Base-by-base conservation (phyloP, 2,329 filamentous ascomycete genomes). In the Emergomyces africanus region DNA sequence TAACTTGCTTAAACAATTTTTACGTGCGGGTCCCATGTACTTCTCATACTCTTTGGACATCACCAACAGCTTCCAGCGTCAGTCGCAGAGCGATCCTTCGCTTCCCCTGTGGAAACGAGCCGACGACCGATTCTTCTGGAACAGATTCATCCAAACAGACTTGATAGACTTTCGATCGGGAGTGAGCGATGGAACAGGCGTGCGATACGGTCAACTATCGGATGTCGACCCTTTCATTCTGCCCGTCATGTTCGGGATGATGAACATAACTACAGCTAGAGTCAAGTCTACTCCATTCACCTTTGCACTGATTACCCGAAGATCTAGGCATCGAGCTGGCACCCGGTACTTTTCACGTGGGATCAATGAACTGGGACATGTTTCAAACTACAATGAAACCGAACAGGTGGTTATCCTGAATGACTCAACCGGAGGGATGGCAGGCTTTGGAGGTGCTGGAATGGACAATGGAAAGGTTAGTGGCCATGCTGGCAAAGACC, bases 111-210 rank as follows among this genome's bases (percentile, higher is more conserved):
- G 94, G 94, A 86, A 88, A 78, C 81, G 90, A 66, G 87, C 92
- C 63, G 94, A 99, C 73, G 91, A 97, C 71, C 89, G 94, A 64
- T 99, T 99, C 79, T 99, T 96, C 79, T 99, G 92, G 90, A 99
- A 99, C 75, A 86, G 87, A 64, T 95, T 96, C 72, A 82, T 97
- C 54, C 89, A 92, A 71, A 87, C 88, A 8, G 90, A 96, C 68
- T 76, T 99, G 60, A 96, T 97, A 68, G 85, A 96, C 71, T 95
- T 96, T 71, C 85, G 92, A 62, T 83, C 79, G 37, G 82, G 83
- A 2, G 71, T 74, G 30, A 72, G 74, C 55, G 74, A 75, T 61
- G 76, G 77, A 41, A 76, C 76, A 61, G 76, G 75, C 30, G 67
- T 73, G 49, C 72, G 72, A 39, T 73, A 72, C 63, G 74, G 71